A percentile compares a stretch with the other conserved stretches of the same genome.
phyloP scores from a whole-genome alignment of 1,284 basidiomycete genomes.

The Ustilago loliicola region DNA sequence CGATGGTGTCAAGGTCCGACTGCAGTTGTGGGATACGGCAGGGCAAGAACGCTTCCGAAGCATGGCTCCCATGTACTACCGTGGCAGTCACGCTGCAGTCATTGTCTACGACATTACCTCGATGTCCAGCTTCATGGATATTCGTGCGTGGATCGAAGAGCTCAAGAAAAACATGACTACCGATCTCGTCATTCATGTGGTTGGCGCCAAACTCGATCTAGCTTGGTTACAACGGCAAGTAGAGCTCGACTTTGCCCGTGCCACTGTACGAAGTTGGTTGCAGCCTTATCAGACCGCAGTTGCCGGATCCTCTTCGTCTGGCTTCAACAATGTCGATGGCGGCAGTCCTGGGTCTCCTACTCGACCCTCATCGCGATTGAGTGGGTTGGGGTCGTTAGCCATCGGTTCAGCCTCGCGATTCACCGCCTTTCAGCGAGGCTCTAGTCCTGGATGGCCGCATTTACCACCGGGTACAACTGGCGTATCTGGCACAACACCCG shows the following conservation, averaged over 20 bases:
- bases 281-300: slow-evolving; percentile 63
- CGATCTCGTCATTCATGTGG: slow-evolving; percentile 87
- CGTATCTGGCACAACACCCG: neutral
- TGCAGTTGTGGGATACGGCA: slow-evolving; percentile 90
- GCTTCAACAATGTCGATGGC: neutral
- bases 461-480: neutral
- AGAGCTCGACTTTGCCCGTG: slow-evolving; percentile 81
- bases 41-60: slow-evolving; percentile 94
- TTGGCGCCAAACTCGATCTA: slow-evolving; percentile 89
- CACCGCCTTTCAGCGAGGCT: slow-evolving; percentile 29
- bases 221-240: slow-evolving; percentile 71
- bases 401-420: slow-evolving; percentile 36
- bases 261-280: slow-evolving; percentile 71
- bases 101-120: slow-evolving; percentile 98
- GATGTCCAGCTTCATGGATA: slow-evolving; percentile 87
- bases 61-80: slow-evolving; percentile 99
- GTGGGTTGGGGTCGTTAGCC: slow-evolving; percentile 73
- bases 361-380: slow-evolving; percentile 84
- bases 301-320: neutral
- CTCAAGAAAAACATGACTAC: slow-evolving; percentile 82
- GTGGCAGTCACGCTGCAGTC: slow-evolving; percentile 95
- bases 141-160: slow-evolving; percentile 91
- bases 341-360: slow-evolving; percentile 72
- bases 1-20: slow-evolving; percentile 85
- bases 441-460: slow-evolving; percentile 20